Conservation (phyloP, 2,329 filamentous ascomycete genomes). For the Ascochyta rabiei region DNA sequence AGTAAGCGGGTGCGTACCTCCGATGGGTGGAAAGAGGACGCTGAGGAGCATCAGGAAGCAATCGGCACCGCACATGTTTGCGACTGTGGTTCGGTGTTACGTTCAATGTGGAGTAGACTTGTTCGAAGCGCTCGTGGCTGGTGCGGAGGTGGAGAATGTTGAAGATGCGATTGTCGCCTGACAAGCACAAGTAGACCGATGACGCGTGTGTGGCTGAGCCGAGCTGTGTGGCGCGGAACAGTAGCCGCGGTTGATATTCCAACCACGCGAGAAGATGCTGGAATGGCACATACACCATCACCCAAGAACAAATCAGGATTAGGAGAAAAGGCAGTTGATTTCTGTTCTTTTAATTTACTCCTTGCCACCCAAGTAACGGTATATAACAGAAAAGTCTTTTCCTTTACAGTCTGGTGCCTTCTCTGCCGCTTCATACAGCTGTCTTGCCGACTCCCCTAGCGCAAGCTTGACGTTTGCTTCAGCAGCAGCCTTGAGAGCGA, state of each 20-base stretch:
- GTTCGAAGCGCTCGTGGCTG: background rate
- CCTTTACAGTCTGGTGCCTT: slow-evolving; percentile 53
- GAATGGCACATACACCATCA: background rate
- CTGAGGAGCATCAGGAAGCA: slow-evolving; percentile 66
- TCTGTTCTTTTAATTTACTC: slow-evolving; percentile 37
- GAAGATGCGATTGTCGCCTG: slow-evolving; percentile 9
- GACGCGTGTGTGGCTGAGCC: slow-evolving; percentile 15
- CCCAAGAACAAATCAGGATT: background rate
- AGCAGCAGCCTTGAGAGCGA: slow-evolving; percentile 55
- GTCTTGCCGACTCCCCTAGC: slow-evolving; percentile 54
- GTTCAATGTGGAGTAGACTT: background rate
- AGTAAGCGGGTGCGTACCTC: slow-evolving; percentile 52
- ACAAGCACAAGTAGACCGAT: slow-evolving; percentile 1
- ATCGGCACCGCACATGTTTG: slow-evolving; percentile 64
- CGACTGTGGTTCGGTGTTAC: background rate
- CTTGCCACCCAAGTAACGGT: slow-evolving; percentile 56
- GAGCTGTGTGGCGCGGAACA: background rate
- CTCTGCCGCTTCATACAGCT: slow-evolving; percentile 55
- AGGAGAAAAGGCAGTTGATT: background rate
- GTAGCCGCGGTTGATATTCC: background rate
- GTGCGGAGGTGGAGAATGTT: slow-evolving; percentile 1
- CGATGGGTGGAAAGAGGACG: slow-evolving; percentile 65
- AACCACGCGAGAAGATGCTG: background rate
- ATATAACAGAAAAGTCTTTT: slow-evolving; percentile 59
- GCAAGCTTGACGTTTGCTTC: slow-evolving; percentile 53